Evolutionary conservation across 768 basidiomycete species (phyloP).

Genomic region (Pleurotus eryngii): DNA sequence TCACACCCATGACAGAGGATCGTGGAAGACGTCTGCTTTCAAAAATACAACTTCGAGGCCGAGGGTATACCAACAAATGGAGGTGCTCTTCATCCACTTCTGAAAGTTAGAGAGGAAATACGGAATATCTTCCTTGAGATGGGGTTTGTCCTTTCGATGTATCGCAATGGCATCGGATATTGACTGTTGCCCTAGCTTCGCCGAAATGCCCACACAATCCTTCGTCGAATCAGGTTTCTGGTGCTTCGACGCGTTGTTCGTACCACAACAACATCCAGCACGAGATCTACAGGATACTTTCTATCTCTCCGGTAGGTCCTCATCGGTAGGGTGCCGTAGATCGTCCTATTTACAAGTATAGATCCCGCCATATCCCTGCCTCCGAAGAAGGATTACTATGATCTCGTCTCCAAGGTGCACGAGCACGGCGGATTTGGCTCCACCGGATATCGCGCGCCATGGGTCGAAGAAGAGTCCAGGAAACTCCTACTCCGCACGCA

Average conservation of each 20-base stretch:
- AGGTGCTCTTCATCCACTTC: slow-evolving; percentile 91
- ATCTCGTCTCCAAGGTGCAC: slow-evolving; percentile 80
- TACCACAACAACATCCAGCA: slow-evolving; percentile 98
- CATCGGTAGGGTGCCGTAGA: not conserved
- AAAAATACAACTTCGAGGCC: slow-evolving; percentile 99
- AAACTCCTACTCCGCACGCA: slow-evolving; percentile 95
- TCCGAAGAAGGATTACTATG: slow-evolving; percentile 82
- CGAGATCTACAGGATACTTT: slow-evolving; percentile 98
- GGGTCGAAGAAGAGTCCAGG: slow-evolving; percentile 87
- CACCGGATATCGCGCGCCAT: slow-evolving; percentile 95
- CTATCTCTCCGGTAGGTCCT: slow-evolving; percentile 81
- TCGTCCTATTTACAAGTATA: slow-evolving; percentile 22
- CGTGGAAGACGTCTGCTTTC: slow-evolving; percentile 91
- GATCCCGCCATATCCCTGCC: slow-evolving; percentile 77
- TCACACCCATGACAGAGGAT: slow-evolving; percentile 52
- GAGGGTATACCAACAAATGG: slow-evolving; percentile 87
- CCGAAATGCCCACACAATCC: slow-evolving; percentile 95
- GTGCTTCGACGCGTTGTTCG: slow-evolving; percentile 98
- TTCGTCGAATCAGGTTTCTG: slow-evolving; percentile 99
- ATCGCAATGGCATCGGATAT: not conserved
- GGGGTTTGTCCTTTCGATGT: slow-evolving; percentile 48
- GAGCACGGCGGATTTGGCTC: slow-evolving; percentile 88
- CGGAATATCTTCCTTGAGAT: slow-evolving; percentile 98
- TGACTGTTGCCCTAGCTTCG: slow-evolving; percentile 42
- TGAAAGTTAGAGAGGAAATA: slow-evolving; percentile 98